Evolutionary conservation across 2,329 filamentous ascomycete genomes (phyloP).

Genomic region (Fusarium nematophilum): DNA sequence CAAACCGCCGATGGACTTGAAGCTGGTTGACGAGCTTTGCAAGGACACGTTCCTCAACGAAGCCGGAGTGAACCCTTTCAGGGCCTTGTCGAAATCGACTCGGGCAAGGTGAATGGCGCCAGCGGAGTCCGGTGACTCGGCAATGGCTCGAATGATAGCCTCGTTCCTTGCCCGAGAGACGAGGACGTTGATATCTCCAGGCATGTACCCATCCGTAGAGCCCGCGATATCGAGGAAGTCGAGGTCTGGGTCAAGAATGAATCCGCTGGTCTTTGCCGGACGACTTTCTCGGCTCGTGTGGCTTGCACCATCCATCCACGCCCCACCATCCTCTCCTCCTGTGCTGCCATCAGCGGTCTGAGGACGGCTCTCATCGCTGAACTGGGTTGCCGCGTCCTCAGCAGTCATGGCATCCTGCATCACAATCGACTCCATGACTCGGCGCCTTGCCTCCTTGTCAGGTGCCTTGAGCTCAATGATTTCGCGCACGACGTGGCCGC

Average conservation of each 20-base stretch:
- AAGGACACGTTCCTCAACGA: conserved; percentile 94
- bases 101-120: conserved; percentile 71
- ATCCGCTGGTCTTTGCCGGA: conserved; percentile 64
- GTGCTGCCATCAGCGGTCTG: conserved; percentile 66
- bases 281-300: conserved; percentile 59
- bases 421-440: conserved; percentile 84
- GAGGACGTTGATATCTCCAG: conserved; percentile 87
- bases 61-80: conserved; percentile 93
- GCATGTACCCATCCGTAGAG: conserved; percentile 97
- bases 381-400: conserved; percentile 51
- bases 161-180: conserved; percentile 91
- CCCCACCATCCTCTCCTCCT: conserved; percentile 67
- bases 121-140: conserved; percentile 60
- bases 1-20: conserved; percentile 90
- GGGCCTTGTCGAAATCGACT: conserved; percentile 83
- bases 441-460: conserved; percentile 87
- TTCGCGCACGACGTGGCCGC: conserved; percentile 91
- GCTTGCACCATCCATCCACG: conserved; percentile 82
- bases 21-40: conserved; percentile 92
- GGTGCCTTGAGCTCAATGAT: conserved; percentile 91
- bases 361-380: conserved; percentile 63
- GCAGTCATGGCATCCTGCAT: conserved; percentile 61
- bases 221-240: conserved; percentile 95
- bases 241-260: conserved; percentile 78
- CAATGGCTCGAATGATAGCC: conserved; percentile 86